Evolutionary conservation across 1,139 yeast species (phyloP).

Genomic region (Debaryomyces singareniensis): DNA sequence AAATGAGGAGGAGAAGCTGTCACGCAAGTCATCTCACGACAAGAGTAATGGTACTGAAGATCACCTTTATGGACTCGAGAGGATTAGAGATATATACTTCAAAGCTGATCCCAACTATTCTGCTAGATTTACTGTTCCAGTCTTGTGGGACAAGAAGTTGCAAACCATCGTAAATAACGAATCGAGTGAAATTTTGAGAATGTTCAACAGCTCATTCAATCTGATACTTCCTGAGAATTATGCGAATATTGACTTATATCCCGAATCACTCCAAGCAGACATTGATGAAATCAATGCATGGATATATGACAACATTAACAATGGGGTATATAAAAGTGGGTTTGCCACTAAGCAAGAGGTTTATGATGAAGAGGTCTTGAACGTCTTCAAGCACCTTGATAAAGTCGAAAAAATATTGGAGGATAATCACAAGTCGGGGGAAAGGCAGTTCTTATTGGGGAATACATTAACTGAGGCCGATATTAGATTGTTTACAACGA

Average conservation of each 20-base stretch:
- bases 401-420: conserved; percentile 63
- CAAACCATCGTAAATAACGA: conserved; percentile 86
- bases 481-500: conserved; percentile 68
- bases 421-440: conserved; percentile 30
- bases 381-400: conserved; percentile 66
- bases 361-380: conserved; percentile 65
- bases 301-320: conserved; percentile 81
- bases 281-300: conserved; percentile 80
- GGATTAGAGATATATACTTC: conserved; percentile 66
- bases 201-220: conserved; percentile 69
- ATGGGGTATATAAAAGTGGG: conserved; percentile 92
- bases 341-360: conserved; percentile 82
- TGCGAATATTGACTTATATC: conserved; percentile 57
- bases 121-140: conserved; percentile 89
- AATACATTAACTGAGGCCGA: conserved; percentile 82
- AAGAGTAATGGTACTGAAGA: conserved; percentile 57
- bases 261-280: conserved; percentile 41
- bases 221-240: conserved; percentile 40
- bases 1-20: conserved; percentile 20
- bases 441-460: conserved; percentile 50
- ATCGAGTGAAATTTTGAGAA: conserved; percentile 81
- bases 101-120: conserved; percentile 69
- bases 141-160: conserved; percentile 81
- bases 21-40: conserved; percentile 25
- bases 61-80: conserved; percentile 50